Percentiles rank a stretch among this genome's conserved stretches.
phyloP scores from a whole-genome alignment of 129 eudicot genomes.

The sunflower (Helianthus annuus) region DNA sequence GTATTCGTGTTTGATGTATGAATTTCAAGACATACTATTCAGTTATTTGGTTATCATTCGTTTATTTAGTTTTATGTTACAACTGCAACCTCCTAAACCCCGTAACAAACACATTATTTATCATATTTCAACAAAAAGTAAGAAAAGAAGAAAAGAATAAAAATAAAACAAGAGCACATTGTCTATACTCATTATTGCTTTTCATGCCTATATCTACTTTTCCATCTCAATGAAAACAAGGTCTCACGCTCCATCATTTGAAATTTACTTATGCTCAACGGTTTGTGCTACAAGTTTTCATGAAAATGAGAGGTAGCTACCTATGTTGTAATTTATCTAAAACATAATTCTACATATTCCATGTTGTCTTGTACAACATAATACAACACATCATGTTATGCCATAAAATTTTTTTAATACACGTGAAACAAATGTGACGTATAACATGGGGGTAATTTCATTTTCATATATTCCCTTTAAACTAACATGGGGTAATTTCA shows the following conservation, averaged over 20 bases:
- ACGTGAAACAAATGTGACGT: background rate
- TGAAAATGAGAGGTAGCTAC: background rate
- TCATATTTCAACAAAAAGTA: background rate
- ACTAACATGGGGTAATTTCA: background rate
- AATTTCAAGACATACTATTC: too few species aligned
- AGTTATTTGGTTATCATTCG: too few species aligned
- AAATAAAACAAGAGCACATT: conserved; percentile 1
- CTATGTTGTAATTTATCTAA: background rate
- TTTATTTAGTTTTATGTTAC: background rate
- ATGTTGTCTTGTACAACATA: background rate
- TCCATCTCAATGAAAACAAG: conserved; percentile 29
- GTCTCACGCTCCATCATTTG: conserved; percentile 45
- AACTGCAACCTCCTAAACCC: background rate
- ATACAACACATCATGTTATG: background rate
- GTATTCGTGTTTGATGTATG: too few species aligned
- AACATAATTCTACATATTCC: background rate
- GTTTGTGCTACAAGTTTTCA: conserved; percentile 43
- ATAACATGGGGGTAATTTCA: background rate
- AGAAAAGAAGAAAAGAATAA: background rate
- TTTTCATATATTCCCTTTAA: too few species aligned
- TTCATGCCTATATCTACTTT: conserved; percentile 38
- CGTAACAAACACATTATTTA: background rate
- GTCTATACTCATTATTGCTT: conserved; percentile 31
- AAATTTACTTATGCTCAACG: conserved; percentile 33
- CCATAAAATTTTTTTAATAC: background rate